These are phyloP conservation scores for Malus hybrid DNA, from an alignment of 331 rosid genomes.

Conservation along the genomic window DNA sequence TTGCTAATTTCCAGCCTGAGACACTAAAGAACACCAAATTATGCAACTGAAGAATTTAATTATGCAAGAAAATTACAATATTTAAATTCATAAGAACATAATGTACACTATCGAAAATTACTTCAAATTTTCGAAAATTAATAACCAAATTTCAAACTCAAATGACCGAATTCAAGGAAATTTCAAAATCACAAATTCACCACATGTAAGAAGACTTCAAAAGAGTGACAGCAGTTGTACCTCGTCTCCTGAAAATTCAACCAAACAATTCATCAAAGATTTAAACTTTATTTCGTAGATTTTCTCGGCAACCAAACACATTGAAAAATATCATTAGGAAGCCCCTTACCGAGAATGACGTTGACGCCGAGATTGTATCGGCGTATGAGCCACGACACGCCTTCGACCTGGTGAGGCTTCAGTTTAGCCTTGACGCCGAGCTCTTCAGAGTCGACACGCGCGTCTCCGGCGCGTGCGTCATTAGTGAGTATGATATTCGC, in stretches of 20 bases:
- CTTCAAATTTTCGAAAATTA: neutral
- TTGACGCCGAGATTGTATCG: slow-evolving; percentile 81
- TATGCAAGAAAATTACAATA: too few species aligned
- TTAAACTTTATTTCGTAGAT: neutral
- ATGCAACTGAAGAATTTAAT: neutral
- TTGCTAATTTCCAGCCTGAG: neutral
- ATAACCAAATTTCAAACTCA: neutral
- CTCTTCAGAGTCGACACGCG: slow-evolving; percentile 23
- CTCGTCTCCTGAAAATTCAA: slow-evolving; percentile 89
- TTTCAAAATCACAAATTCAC: neutral
- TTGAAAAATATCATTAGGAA: neutral
- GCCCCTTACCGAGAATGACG: slow-evolving; percentile 62
- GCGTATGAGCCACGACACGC: slow-evolving; percentile 78
- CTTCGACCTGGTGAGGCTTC: slow-evolving; percentile 81
- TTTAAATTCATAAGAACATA: neutral
- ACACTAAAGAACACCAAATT: neutral
- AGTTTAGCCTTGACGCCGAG: slow-evolving; percentile 68
- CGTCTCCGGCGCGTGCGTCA: slow-evolving; percentile 28
- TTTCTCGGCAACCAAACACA: slow-evolving; percentile 9
- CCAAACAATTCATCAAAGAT: neutral
- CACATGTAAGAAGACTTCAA: neutral
- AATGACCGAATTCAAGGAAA: neutral
- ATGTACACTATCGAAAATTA: neutral
- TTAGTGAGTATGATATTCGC: slow-evolving; percentile 36
- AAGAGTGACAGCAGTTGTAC: slow-evolving; percentile 29